Evolutionary conservation across 164 flowering plant species (phyloP).

Genomic region (Akebia trifoliata): DNA sequence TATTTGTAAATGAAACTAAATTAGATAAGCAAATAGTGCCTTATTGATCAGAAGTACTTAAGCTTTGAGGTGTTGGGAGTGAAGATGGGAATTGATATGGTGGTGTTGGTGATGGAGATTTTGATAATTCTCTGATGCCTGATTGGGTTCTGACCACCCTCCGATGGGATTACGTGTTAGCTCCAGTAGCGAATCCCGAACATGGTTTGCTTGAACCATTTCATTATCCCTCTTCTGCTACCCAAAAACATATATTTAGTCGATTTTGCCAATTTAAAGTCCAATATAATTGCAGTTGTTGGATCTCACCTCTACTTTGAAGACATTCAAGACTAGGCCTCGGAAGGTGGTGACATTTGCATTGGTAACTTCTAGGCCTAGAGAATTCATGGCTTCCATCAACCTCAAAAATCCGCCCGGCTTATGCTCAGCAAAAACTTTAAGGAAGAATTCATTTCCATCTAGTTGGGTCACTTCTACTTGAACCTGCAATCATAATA

Average conservation of each 20-base stretch:
- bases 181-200: slow-evolving; percentile 75
- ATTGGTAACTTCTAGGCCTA: slow-evolving; percentile 77
- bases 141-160: slow-evolving; percentile 30
- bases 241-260: neutral
- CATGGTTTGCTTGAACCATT: slow-evolving; percentile 66
- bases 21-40: no score
- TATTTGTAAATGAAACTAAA: no score
- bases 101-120: slow-evolving; percentile 16
- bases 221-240: slow-evolving; percentile 69
- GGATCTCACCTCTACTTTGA: slow-evolving; percentile 65
- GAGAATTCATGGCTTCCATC: slow-evolving; percentile 70
- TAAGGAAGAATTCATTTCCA: slow-evolving; percentile 67
- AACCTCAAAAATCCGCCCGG: slow-evolving; percentile 72
- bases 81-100: slow-evolving; percentile 12
- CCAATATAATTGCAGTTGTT: neutral
- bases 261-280: neutral
- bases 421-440: slow-evolving; percentile 72
- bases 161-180: slow-evolving; percentile 43
- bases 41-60: no score
- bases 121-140: slow-evolving; percentile 19
- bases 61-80: slow-evolving; percentile 6
- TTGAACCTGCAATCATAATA: slow-evolving; percentile 40
- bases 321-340: slow-evolving; percentile 59
- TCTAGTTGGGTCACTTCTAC: slow-evolving; percentile 73
- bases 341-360: slow-evolving; percentile 65